Base-by-base conservation (phyloP, 108 stramenopile genomes). In the Fragilariopsis cylindrus region DNA sequence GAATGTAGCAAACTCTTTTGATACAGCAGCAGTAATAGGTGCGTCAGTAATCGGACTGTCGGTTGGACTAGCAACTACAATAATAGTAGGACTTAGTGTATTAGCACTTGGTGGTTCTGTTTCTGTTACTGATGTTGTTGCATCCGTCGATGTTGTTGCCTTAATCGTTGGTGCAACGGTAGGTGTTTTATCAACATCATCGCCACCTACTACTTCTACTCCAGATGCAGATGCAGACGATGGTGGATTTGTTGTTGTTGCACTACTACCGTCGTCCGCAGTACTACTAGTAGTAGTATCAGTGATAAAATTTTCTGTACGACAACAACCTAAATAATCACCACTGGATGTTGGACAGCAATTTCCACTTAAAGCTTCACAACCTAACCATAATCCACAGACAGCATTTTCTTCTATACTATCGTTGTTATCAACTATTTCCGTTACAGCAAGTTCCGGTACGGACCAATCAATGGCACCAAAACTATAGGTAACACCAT, bases 401-500 rank as follows among this genome's bases (percentile, higher is more conserved):
- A 44, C 11, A 8, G 58, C 21, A 9, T 60, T 30, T 40, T 21
- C 58, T 57, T 7, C 11, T 42, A 0, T 43, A 30, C 30, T 21
- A 5, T 9, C 13, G 9, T 5, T 7, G 42, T 45, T 45, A 41
- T n/a, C 15, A 11, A n/a, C 19, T 11, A 3, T 44, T 8, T 47
- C 39, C 62, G 16, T 8, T 12, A 45, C n/a, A 9, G 18, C 30
- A 30, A 30, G 30, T 30, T 30, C 58, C 58, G 67, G 67, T 6
- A 68, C 49, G 48, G 13, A 50, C 79, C 79, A 80, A 49, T 80
- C 79, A 47, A 68, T 60, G 15, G 40, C 69, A 9, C 57, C 79
- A 70, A 80, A 80, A 55, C 58, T 63, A 57, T 74, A 74, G 2
- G 43, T 58, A 11, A 67, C 57, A 43, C 64, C 70, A 53, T 66